Percentiles rank a stretch among this genome's conserved stretches.
Evolutionary conservation across 495 filamentous ascomycete genomes (phyloP).

Genomic region (Chaetomidium leptoderma): DNA sequence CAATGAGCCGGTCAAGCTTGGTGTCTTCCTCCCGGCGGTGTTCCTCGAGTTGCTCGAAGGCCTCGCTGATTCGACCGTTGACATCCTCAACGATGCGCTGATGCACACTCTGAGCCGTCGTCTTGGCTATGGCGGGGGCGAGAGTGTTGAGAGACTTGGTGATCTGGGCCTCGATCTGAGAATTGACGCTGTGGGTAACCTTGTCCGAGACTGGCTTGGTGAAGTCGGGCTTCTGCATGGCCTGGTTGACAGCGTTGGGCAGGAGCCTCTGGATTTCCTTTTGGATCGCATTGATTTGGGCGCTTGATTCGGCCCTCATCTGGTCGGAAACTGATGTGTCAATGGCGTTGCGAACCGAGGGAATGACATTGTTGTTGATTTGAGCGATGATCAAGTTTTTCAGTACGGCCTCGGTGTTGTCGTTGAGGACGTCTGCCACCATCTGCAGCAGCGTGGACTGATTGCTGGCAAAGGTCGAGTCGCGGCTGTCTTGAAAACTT

Average conservation of each 20-base stretch:
- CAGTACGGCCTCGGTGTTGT: constrained; percentile 82
- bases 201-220: constrained; percentile 67
- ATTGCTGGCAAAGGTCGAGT: constrained; percentile 33
- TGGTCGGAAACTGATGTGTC: constrained; percentile 45
- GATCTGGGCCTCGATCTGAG: constrained; percentile 65
- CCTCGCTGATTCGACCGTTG: constrained; percentile 33
- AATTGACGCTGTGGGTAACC: constrained; percentile 58
- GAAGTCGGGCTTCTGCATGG: constrained; percentile 65
- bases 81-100: constrained; percentile 35
- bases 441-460: constrained; percentile 64
- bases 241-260: constrained; percentile 42
- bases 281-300: constrained; percentile 51
- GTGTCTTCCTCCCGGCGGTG: constrained; percentile 63
- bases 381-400: constrained; percentile 62
- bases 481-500: constrained; percentile 29
- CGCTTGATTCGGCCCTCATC: constrained; percentile 43
- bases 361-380: constrained; percentile 62
- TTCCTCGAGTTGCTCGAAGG: constrained; percentile 54
- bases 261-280: constrained; percentile 55
- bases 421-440: constrained; percentile 79
- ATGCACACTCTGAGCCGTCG: constrained; percentile 57
- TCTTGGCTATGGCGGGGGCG: constrained; percentile 59
- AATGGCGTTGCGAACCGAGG: constrained; percentile 44
- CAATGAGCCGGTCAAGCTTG: constrained; percentile 81
- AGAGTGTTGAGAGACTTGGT: constrained; percentile 58